Evolutionary conservation across 2,329 filamentous ascomycete species (phyloP), one percentile per base, ranked within the genome.

Genomic region (Phaeosphaeria sp.): DNA sequence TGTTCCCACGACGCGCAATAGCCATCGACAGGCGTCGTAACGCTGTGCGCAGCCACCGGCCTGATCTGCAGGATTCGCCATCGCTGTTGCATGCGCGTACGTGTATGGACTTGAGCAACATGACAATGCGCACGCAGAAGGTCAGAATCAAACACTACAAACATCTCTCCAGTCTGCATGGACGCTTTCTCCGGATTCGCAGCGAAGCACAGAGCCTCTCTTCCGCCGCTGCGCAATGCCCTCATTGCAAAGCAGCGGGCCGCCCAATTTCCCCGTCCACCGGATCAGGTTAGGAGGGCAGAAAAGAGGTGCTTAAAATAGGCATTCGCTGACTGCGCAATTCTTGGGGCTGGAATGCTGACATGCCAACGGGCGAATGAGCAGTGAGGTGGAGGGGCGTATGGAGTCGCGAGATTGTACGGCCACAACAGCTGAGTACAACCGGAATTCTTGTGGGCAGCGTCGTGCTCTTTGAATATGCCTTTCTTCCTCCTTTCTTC

Each of bases 251-350:
- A 27, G 18, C 4, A 44, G 47, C 53, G 53, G 47, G 39, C 53
- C 53, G 53, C 43, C 21, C 23, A n/a, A 50, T 36, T 41, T 25
- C 23, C 41, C 39, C 54, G 36, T 30, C 52, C 47, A 30, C 54
- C 30, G 6, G 6, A 49, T 42, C 15, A 1, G 54, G 54, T n/a
- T 51, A 23, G 30, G 6, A 18, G 30, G 20, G 30, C 13, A 13
- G 18, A 30, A 36, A 36, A 36, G 10, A 9, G n/a, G n/a, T 33
- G 48, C 39, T 51, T 39, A 25, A 27, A 41, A 51, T 51, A 51
- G 49, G 15, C 42, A 7, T n/a, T n/a, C 41, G 48, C 48, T 42
- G 49, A 33, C 49, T 51, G 49, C 49, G 49, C 49, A 43, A 20
- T 11, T 23, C 25, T 33, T 50, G 33, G 46, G 15, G 46, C 27